Evolutionary conservation across 176 grass and related monocot genomes (phyloP).

Genomic region (Neostapfia colusana): DNA sequence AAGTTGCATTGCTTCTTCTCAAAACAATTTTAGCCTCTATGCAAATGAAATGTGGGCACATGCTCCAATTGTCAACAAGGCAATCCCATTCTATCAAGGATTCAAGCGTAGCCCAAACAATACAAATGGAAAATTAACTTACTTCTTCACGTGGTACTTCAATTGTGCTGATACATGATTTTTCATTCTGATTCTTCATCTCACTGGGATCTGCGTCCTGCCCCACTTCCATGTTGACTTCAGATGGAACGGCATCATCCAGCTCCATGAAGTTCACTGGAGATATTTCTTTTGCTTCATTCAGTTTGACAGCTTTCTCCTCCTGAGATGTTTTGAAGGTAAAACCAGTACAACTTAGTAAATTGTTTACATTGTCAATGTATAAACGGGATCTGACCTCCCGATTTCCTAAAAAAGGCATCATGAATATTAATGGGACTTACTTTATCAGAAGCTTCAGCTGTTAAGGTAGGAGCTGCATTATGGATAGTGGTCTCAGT

Average conservation of each 20-base stretch:
- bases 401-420: too few relatives aligned
- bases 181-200: conserved; percentile 1
- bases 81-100: background rate
- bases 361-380: background rate
- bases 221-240: background rate
- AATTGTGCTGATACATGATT: background rate
- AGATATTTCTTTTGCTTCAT: background rate
- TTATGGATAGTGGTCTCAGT: background rate
- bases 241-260: background rate
- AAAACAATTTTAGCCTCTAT: background rate
- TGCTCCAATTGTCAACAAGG: background rate
- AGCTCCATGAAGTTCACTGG: background rate
- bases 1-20: background rate
- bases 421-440: background rate
- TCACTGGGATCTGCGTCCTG: conserved; percentile 9
- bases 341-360: conserved; percentile 1
- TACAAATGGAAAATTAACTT: conserved; percentile 1
- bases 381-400: background rate
- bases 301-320: background rate
- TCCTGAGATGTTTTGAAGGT: background rate
- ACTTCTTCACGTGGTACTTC: conserved; percentile 29
- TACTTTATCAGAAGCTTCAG: conserved; percentile 39
- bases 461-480: background rate
- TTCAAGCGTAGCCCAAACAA: background rate
- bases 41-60: background rate